Evolutionary conservation across 495 filamentous ascomycete genomes (phyloP), one percentile per base, ranked within the genome.

Genomic region (Aspergillus cavernicola): DNA sequence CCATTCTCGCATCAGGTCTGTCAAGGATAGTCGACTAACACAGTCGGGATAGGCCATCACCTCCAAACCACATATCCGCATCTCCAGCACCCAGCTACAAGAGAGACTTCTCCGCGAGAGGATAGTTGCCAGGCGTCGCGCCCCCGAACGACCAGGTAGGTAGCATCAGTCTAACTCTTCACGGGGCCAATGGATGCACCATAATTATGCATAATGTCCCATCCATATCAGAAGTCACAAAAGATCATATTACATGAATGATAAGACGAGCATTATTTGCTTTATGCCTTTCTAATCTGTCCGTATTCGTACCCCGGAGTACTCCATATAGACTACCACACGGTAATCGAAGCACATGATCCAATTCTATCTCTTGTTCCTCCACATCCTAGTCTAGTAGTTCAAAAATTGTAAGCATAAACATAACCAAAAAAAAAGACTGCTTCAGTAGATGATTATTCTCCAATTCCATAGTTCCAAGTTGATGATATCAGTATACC

Each of bases 81-180:
- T 72, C 24, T 67, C 66, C 23, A 75, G 78, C 35, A 85, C 74
- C 55, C 77, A 83, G 63, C 72, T 86, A 40, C 80, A 81, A 41
- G 85, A 89, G 68, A 82, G 71, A 62, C 71, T 87, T 49, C 76
- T 87, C 11, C 81, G 80, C 61, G 85, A 89, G 62, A 83, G 80
- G 64, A 76, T 89, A 49, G 83, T 85, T 70, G 73, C 72, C 19
- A 66, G 68, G 55, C 65, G 75, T 33, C 71, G 71, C 50, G 58
- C 61, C 48, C 59, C 62, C 55, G 28, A 61, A 38, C 45, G 49
- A 66, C 46, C 65, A 71, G 54, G 62, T 61, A 59, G 61, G 64
- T 62, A 46, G 53, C 50, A 56, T 6, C 35, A 38, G 35, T 33
- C 9, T 31, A 31, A 50, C 33, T 35, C 43, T 48, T 39, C 28